Conservation (phyloP, 352 stramenopile genomes). For the Globisporangium emineosum region DNA sequence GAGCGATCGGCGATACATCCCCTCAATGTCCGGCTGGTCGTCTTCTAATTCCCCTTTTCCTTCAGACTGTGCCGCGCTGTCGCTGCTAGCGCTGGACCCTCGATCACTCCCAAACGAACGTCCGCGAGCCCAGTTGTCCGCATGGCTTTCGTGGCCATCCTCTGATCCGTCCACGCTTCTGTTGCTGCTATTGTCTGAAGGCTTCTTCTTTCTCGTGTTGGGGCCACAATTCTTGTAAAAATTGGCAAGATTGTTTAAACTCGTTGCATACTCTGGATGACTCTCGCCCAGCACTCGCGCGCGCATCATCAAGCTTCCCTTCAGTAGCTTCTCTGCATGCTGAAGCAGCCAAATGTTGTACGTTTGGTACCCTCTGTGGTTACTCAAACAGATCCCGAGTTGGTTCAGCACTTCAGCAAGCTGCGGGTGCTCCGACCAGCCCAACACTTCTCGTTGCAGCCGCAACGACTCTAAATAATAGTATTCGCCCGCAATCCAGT, state of each 20-base stretch:
- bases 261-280: conserved; percentile 79
- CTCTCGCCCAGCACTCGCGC: conserved; percentile 66
- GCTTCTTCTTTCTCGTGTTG: conserved; percentile 16
- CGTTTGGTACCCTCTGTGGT: conserved; percentile 59
- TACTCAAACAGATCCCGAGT: conserved; percentile 76
- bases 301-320: conserved; percentile 66
- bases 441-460: conserved; percentile 73
- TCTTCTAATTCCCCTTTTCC: conserved; percentile 3
- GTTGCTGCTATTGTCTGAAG: conserved; percentile 5
- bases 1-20: conserved; percentile 73
- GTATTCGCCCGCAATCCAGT: conserved; percentile 74
- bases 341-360: conserved; percentile 79
- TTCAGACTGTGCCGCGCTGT: conserved; percentile 8
- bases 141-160: conserved; percentile 10
- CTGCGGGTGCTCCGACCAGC: conserved; percentile 72
- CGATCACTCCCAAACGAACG: conserved; percentile 13
- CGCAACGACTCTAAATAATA: conserved; percentile 76
- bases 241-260: conserved; percentile 81
- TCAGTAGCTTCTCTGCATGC: conserved; percentile 66
- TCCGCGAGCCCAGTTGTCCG: not conserved
- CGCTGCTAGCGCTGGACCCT: conserved; percentile 15
- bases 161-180: conserved; percentile 18
- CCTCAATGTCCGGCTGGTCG: conserved; percentile 49
- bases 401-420: conserved; percentile 81
- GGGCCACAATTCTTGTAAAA: conserved; percentile 74